A percentile compares a stretch with the other conserved stretches of the same genome.
Conservation (phyloP, 2,329 filamentous ascomycete species). For the Xylaria sp. region DNA sequence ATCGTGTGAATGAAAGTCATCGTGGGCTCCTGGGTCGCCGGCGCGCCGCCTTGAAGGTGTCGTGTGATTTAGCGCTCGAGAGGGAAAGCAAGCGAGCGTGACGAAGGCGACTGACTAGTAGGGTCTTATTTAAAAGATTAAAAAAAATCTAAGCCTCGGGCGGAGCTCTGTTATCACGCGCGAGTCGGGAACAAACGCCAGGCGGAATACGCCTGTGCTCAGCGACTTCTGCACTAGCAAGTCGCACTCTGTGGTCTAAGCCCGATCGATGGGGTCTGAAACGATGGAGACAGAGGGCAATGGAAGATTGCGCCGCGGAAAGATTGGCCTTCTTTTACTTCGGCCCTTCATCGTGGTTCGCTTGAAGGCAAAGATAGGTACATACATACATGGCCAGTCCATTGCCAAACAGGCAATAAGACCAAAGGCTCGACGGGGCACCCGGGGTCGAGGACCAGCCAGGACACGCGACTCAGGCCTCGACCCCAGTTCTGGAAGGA, state of each 20-base stretch:
- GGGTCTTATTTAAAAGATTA: constrained; percentile 4
- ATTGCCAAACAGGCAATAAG: constrained; percentile 18
- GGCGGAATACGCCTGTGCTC: constrained; percentile 9
- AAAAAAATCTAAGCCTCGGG: constrained; percentile 15
- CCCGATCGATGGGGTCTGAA: constrained; percentile 8
- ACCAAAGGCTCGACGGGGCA: constrained; percentile 18
- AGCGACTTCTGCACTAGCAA: constrained; percentile 12
- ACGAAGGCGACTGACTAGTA: neutral
- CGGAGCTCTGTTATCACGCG: constrained; percentile 29
- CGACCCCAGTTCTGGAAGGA: constrained; percentile 18
- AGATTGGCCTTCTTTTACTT: neutral
- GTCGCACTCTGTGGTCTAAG: constrained; percentile 13
- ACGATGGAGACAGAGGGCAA: constrained; percentile 15
- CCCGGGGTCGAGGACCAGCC: constrained; percentile 15
- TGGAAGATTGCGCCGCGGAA: neutral
- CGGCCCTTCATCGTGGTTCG: neutral
- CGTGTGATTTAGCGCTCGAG: constrained; percentile 24
- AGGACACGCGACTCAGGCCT: constrained; percentile 17
- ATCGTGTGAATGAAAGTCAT: constrained; percentile 31
- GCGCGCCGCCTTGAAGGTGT: constrained; percentile 25
- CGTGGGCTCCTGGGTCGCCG: constrained; percentile 16
- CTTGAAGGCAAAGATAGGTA: constrained; percentile 23
- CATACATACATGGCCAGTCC: neutral
- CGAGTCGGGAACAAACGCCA: constrained; percentile 19
- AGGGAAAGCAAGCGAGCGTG: constrained; percentile 15